Percentiles rank a stretch among this genome's conserved stretches.
phyloP scores from a whole-genome alignment of 108 stramenopile genomes.

The Discostella pseudostelligera region DNA sequence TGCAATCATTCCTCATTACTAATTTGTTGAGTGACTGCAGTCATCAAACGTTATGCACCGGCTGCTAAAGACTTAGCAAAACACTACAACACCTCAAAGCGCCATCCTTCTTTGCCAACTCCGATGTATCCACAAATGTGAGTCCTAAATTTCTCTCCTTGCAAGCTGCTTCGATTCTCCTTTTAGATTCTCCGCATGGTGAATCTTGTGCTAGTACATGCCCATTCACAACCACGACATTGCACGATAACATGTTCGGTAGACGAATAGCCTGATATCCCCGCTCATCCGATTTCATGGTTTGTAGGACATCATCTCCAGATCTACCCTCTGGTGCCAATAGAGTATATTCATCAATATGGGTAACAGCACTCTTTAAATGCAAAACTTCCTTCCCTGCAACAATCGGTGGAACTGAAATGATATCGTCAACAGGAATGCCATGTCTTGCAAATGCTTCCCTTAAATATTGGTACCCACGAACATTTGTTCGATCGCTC shows the following conservation, averaged over 20 bases:
- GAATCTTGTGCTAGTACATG: constrained; percentile 54
- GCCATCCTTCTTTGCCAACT: constrained; percentile 73
- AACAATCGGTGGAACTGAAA: constrained; percentile 40
- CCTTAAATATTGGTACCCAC: constrained; percentile 42
- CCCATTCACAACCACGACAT: constrained; percentile 64
- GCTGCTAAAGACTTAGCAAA: constrained; percentile 14
- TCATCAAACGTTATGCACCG: background rate
- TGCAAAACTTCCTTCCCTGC: constrained; percentile 50
- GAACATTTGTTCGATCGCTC: constrained; percentile 56
- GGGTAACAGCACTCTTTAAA: constrained; percentile 68
- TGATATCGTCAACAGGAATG: constrained; percentile 11
- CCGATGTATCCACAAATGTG: constrained; percentile 52
- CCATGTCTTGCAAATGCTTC: constrained; percentile 29
- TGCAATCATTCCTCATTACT: too few relatives aligned
- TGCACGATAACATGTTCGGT: constrained; percentile 59
- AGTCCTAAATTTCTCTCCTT: constrained; percentile 40
- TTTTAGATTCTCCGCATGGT: constrained; percentile 43
- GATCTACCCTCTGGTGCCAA: constrained; percentile 44
- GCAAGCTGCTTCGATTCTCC: constrained; percentile 43
- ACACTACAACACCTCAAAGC: constrained; percentile 66
- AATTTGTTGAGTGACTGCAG: background rate
- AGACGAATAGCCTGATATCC: constrained; percentile 52
- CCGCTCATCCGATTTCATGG: constrained; percentile 39
- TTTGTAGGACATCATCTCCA: constrained; percentile 38
- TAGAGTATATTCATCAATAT: constrained; percentile 58